phyloP scores from a whole-genome alignment of 164 flowering plant genomes.

The Vitis vinifera region ASM3070453v1 NC_081805.1:27568501-27569000 shows the following conservation, averaged over 20 bases:
- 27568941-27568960: too few species aligned
- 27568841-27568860: slow-evolving; percentile 50
- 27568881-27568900: background rate
- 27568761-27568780: slow-evolving; percentile 63
- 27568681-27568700: background rate
- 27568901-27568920: too few species aligned
- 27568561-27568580: background rate
- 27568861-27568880: slow-evolving; percentile 37
- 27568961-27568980: slow-evolving; percentile 25
- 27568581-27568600: slow-evolving; percentile 21
- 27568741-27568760: too few species aligned
- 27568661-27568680: slow-evolving; percentile 51
- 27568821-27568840: slow-evolving; percentile 45
- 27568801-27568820: slow-evolving; percentile 43
- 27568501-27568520: too few species aligned
- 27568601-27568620: slow-evolving; percentile 36
- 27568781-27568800: slow-evolving; percentile 62
- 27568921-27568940: too few species aligned
- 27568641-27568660: slow-evolving; percentile 62
- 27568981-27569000: slow-evolving; percentile 40
- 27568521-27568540: too few species aligned
- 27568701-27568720: background rate
- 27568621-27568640: slow-evolving; percentile 54
- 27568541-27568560: too few species aligned
- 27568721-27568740: background rate